Percentiles rank a stretch among this genome's conserved stretches.
Evolutionary conservation across 139 green algal genomes (phyloP).

Genomic region (Microglena sp.): DNA sequence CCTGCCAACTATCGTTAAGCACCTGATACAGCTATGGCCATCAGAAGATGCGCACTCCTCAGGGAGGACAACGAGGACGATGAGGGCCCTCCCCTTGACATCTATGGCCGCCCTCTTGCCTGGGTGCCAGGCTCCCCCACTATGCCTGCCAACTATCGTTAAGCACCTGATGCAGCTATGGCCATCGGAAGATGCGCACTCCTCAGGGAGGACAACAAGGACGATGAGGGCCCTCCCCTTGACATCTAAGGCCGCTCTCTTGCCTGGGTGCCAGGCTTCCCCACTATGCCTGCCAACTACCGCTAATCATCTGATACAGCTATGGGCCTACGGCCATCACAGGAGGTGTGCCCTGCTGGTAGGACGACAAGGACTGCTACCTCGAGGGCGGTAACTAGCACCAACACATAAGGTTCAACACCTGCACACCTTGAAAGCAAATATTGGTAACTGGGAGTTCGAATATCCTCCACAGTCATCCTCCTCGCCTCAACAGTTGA

Average conservation of each 20-base stretch:
- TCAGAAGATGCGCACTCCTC: conserved; percentile 8
- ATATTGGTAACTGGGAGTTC: too few species aligned
- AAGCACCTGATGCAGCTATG: conserved; percentile 1
- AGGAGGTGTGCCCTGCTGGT: background rate
- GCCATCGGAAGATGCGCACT: conserved; percentile 7
- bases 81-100: conserved; percentile 11
- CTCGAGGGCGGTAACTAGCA: too few species aligned
- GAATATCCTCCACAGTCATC: too few species aligned
- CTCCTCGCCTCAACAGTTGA: too few species aligned
- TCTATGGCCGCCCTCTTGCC: conserved; percentile 39
- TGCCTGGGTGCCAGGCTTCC: conserved; percentile 47
- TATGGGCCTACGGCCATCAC: conserved; percentile 10
- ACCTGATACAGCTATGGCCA: conserved; percentile 3
- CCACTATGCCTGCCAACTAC: conserved; percentile 58
- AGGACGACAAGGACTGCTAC: background rate
- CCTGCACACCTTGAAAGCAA: too few species aligned
- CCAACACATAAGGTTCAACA: too few species aligned
- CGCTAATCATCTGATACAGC: too few species aligned
- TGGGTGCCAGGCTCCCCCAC: conserved; percentile 48
- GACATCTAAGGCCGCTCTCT: conserved; percentile 37
- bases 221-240: conserved; percentile 7
- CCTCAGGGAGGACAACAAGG: background rate
- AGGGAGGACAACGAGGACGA: background rate
- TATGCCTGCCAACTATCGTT: too few species aligned
- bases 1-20: too few species aligned